Percentiles rank a stretch among this genome's conserved stretches.
Evolutionary conservation across 441 rosid species (phyloP).

Genomic region (Euphorbia celastroides): DNA sequence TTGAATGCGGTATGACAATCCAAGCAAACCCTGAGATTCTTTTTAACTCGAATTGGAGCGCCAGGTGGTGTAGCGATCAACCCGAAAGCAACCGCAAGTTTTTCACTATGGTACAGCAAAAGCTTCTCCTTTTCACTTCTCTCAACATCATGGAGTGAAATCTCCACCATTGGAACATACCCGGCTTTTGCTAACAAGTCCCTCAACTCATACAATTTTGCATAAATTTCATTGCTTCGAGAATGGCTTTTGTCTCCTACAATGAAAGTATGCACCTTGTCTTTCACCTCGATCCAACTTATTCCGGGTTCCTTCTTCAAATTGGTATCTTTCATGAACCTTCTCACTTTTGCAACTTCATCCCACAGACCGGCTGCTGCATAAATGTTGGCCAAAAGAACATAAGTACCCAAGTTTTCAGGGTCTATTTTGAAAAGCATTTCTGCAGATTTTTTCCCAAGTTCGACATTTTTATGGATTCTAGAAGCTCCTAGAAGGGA

Average conservation of each 20-base stretch:
- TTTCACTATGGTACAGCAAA: slow-evolving; percentile 61
- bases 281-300: slow-evolving; percentile 70
- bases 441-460: slow-evolving; percentile 50
- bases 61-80: slow-evolving; percentile 58
- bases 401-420: slow-evolving; percentile 54
- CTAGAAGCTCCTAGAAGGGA: slow-evolving; percentile 69
- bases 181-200: slow-evolving; percentile 48
- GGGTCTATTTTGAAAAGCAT: slow-evolving; percentile 59
- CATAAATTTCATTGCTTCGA: slow-evolving; percentile 49
- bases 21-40: slow-evolving; percentile 62
- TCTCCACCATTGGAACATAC: slow-evolving; percentile 56
- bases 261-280: slow-evolving; percentile 48
- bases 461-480: slow-evolving; percentile 56
- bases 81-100: slow-evolving; percentile 69
- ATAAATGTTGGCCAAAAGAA: slow-evolving; percentile 59
- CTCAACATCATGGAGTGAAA: slow-evolving; percentile 65
- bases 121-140: slow-evolving; percentile 54
- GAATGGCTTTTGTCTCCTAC: slow-evolving; percentile 58
- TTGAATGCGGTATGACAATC: slow-evolving; percentile 58
- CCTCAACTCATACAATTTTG: slow-evolving; percentile 54
- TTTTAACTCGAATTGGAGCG: slow-evolving; percentile 58
- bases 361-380: slow-evolving; percentile 63
- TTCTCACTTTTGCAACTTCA: slow-evolving; percentile 46
- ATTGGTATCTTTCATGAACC: slow-evolving; percentile 46
- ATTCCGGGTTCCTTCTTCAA: slow-evolving; percentile 67